phyloP scores from a whole-genome alignment of 2,329 filamentous ascomycete genomes.

The Raffaelea albimanens region DNA sequence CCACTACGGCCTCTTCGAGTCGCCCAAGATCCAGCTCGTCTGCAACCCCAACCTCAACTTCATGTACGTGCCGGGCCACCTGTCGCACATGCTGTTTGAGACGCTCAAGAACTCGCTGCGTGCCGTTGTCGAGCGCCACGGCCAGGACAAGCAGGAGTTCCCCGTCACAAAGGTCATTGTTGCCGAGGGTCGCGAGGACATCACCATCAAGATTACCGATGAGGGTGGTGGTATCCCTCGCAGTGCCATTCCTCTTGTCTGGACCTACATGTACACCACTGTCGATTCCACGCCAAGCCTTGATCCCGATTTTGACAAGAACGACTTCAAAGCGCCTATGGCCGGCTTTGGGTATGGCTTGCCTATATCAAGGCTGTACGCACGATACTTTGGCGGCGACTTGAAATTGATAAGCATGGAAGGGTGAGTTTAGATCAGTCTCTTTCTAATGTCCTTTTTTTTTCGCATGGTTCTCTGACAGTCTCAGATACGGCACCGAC shows the following conservation, averaged over 20 bases:
- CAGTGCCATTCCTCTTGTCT: constrained; percentile 91
- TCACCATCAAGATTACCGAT: constrained; percentile 96
- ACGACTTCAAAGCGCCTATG: constrained; percentile 98
- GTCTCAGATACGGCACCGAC: constrained; percentile 81
- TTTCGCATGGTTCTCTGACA: constrained; percentile 4
- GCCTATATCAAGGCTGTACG: constrained; percentile 88
- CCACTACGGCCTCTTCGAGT: constrained; percentile 94
- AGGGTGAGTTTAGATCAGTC: constrained; percentile 79
- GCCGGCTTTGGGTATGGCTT: constrained; percentile 97
- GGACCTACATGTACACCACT: constrained; percentile 99
- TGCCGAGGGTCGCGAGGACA: constrained; percentile 95
- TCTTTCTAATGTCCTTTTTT: not conserved
- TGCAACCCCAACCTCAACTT: constrained; percentile 93
- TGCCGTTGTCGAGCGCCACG: constrained; percentile 91
- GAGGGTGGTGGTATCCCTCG: constrained; percentile 93
- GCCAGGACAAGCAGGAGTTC: constrained; percentile 90
- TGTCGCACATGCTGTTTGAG: constrained; percentile 99
- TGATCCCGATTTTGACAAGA: constrained; percentile 97
- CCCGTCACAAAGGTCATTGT: constrained; percentile 96
- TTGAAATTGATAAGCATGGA: constrained; percentile 99
- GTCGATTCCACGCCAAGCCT: constrained; percentile 91
- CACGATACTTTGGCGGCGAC: constrained; percentile 94
- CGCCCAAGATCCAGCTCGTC: constrained; percentile 91
- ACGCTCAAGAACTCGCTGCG: constrained; percentile 97
- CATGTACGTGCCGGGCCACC: constrained; percentile 98